Base-by-base conservation (phyloP, 768 basidiomycete species). In the Suillus decipiens region DNA sequence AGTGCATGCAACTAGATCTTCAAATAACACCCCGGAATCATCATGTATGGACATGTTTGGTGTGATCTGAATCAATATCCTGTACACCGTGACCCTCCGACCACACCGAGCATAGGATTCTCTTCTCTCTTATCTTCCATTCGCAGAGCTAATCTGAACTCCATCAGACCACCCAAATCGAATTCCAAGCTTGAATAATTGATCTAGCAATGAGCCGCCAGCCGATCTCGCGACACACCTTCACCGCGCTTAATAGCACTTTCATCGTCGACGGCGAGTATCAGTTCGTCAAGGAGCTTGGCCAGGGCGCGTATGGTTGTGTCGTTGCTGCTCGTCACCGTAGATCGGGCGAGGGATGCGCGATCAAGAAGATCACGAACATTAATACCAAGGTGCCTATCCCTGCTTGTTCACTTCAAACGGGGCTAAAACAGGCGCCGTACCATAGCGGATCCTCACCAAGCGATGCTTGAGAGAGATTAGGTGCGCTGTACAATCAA, bases 391-490 rank as follows among this genome's bases (percentile, higher is more conserved):
- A 93, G 85, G 91, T 86, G 62, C 58, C 80, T 64, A 11, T 54
- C 48, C 59, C 31, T 63, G n/a, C 7, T 37, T 47, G 48, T 37
- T 41, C 2, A 19, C 9, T 1, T 55, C 58, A 24, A 54, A 39
- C n/a, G 67, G 60, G 71, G 56, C 64, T 65, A 63, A 63, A n/a
- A 42, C 19, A 61, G 8, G 10, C 33, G 42, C 61, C 39, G 43
- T 62, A 63, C 14, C 54, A 19, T 63, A 96, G 92, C 87, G 92
- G 71, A 99, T 99, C 75, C 80, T 99, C 69, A 98, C 96, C 57
- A 99, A 99, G 78, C 84, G 97, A 75, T 99, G 96, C 74, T 77
- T 99, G 75, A 81, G 97, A 54, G 97, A 99, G 79, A 93, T 99
- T 77, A 92, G 87, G 93, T 91, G 71, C 62, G 84, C 77, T 28